A percentile compares a stretch with the other conserved stretches of the same genome.
phyloP scores from a whole-genome alignment of 306 rosid genomes.

The Hippophae tibetana region DNA sequence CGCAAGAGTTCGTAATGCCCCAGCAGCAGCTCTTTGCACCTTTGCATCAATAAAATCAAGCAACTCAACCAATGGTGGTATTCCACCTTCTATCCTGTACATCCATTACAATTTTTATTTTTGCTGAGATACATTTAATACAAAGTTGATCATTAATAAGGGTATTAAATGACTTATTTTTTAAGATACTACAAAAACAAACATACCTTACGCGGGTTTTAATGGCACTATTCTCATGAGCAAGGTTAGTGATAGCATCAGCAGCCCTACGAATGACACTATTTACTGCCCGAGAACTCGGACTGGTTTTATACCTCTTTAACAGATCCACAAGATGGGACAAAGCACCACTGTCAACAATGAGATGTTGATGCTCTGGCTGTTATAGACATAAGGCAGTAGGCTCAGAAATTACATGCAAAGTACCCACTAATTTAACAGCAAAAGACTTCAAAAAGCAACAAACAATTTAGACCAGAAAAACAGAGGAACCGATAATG shows the following conservation, averaged over 20 bases:
- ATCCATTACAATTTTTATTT: neutral
- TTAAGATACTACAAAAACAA: slow-evolving; percentile 12
- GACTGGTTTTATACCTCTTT: slow-evolving; percentile 59
- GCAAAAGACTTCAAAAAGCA: too few relatives aligned
- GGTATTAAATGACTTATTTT: slow-evolving; percentile 1
- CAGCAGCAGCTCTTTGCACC: slow-evolving; percentile 99
- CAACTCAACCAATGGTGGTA: slow-evolving; percentile 91
- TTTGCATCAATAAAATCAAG: slow-evolving; percentile 76
- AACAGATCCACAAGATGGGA: slow-evolving; percentile 72
- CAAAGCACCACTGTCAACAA: slow-evolving; percentile 80
- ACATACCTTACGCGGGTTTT: slow-evolving; percentile 90
- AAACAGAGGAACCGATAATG: too few relatives aligned
- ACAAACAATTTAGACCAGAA: too few relatives aligned
- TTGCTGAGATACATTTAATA: too few relatives aligned
- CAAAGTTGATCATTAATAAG: slow-evolving; percentile 11
- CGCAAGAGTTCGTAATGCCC: slow-evolving; percentile 91
- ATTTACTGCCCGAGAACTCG: slow-evolving; percentile 56
- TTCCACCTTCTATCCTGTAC: slow-evolving; percentile 91
- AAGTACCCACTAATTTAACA: neutral
- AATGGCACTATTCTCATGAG: slow-evolving; percentile 92
- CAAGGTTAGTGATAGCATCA: slow-evolving; percentile 96
- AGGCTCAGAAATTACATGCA: slow-evolving; percentile 30
- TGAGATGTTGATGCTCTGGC: slow-evolving; percentile 98
- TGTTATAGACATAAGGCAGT: slow-evolving; percentile 31
- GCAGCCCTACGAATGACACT: slow-evolving; percentile 98